Base-by-base conservation (phyloP, 2,329 filamentous ascomycete species). In the Penicillium digitatum region DNA sequence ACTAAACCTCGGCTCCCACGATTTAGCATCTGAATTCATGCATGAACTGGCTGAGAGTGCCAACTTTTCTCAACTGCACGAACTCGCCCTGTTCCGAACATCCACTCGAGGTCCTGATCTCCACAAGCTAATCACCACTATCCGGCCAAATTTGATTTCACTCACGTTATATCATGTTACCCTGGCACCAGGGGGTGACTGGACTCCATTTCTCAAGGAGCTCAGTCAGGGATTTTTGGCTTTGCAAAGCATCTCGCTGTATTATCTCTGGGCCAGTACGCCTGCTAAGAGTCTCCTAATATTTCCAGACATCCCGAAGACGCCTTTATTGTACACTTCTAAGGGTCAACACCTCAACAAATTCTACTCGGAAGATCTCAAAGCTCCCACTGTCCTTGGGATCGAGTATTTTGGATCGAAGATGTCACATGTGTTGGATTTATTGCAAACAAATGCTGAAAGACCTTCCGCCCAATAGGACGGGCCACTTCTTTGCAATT, bases 21-120 rank as follows among this genome's bases (percentile, higher is more conserved):
- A 64, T 26, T 16, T 66, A 16, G 60, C 64, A 5, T 53, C 54
- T 34, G 62, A 63, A 29, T 66, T 66, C 5, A 60, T 66, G 53
- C 60, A 66, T 48, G 62, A 66, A 27, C 26, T 66, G 1, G 62
- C 63, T 3, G 63, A 64, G n/a, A 48, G 43, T 4, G 62, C 55
- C 3, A 24, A 35, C 0, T 62, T 65, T 18, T 40, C 62, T 1
- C 35, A 59, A 7, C 40, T 65, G 9, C 39, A 57, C 18, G 63
- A 65, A 31, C 43, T 65, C 2, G 62, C 62, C 3, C 39, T 65
- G 14, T 64, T 64, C 53, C 51, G 63, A 31, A 65, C 63, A 3
- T 50, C 54, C 2, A 45, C 60, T n/a, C 51, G 57, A 12, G 52
- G 52, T 3, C 40, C 54, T 5, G 63, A 65, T 45, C 52, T 65